Evolutionary conservation across 2,329 filamentous ascomycete genomes (phyloP).

Genomic region (Sporothrix globosa): DNA sequence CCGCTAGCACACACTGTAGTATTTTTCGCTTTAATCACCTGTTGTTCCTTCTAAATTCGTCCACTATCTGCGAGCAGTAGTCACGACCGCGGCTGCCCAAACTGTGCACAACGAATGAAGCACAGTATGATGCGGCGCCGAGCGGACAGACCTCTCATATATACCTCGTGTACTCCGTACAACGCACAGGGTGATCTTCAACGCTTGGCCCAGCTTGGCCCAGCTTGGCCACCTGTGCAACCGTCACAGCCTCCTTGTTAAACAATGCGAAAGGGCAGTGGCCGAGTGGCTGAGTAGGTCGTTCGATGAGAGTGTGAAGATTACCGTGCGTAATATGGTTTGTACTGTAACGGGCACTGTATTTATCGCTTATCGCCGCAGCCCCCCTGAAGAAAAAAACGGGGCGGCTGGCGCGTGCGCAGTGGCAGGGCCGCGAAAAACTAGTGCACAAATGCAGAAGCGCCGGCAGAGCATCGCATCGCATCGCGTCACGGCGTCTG

Average conservation of each 20-base stretch:
- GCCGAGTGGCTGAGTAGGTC: too few species aligned
- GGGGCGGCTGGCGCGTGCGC: slow-evolving; percentile 7
- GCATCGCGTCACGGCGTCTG: slow-evolving; percentile 23
- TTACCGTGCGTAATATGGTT: not conserved
- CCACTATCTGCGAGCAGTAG: not conserved
- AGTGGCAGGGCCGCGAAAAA: slow-evolving; percentile 21
- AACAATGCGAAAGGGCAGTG: slow-evolving; percentile 5
- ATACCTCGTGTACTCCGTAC: not conserved
- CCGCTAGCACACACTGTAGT: not conserved
- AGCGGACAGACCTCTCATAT: not conserved
- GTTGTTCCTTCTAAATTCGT: not conserved
- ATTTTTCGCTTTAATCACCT: not conserved
- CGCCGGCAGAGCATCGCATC: slow-evolving; percentile 21
- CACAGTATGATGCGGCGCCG: not conserved
- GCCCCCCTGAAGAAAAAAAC: slow-evolving; percentile 16
- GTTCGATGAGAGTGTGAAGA: too few species aligned
- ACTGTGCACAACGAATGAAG: not conserved
- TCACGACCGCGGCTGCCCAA: slow-evolving; percentile 9
- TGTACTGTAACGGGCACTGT: not conserved
- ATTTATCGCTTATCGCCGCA: slow-evolving; percentile 25
- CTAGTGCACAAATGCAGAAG: slow-evolving; percentile 21
- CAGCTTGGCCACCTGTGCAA: not conserved
- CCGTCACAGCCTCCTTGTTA: slow-evolving; percentile 20
- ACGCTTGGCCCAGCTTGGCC: slow-evolving; percentile 2
- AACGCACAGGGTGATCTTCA: not conserved